Evolutionary conservation across 208 protist genomes (phyloP).

Genomic region (Chromosphaera perkinsii): DNA sequence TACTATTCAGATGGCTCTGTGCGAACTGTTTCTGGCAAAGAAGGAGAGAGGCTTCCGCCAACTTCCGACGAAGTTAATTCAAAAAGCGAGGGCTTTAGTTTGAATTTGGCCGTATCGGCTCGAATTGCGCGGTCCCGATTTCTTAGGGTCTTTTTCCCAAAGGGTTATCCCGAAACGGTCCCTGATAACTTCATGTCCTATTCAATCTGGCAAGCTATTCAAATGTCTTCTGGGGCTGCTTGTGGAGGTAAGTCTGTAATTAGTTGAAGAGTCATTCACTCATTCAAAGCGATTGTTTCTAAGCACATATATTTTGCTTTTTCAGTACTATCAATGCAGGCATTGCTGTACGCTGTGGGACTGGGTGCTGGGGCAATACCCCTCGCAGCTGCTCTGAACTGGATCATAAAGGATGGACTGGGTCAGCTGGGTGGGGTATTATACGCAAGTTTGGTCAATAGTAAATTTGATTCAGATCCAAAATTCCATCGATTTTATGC

Average conservation of each 20-base stretch:
- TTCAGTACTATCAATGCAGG: slow-evolving; percentile 24
- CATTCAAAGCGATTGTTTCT: not conserved
- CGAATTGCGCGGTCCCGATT: too few species aligned
- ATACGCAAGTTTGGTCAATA: slow-evolving; percentile 29
- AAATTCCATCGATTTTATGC: slow-evolving; percentile 42
- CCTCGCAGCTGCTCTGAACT: slow-evolving; percentile 46
- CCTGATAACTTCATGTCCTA: slow-evolving; percentile 7
- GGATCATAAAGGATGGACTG: slow-evolving; percentile 55
- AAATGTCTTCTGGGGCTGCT: not conserved
- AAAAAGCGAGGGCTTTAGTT: too few species aligned
- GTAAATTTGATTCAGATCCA: slow-evolving; percentile 48
- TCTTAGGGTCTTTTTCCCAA: too few species aligned
- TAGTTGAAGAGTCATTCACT: not conserved
- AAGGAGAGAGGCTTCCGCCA: too few species aligned
- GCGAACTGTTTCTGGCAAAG: too few species aligned
- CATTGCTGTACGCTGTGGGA: slow-evolving; percentile 34
- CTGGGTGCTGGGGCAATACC: slow-evolving; percentile 26
- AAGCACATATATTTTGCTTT: not conserved
- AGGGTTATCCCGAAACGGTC: slow-evolving; percentile 8
- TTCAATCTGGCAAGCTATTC: slow-evolving; percentile 5
- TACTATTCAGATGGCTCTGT: too few species aligned
- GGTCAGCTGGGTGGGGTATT: slow-evolving; percentile 53
- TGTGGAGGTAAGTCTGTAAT: not conserved
- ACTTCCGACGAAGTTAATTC: too few species aligned
- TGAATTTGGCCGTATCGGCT: too few species aligned